Evolutionary conservation across 148 eudicot genomes (phyloP).

Genomic region (Amaranthus palmeri): DNA sequence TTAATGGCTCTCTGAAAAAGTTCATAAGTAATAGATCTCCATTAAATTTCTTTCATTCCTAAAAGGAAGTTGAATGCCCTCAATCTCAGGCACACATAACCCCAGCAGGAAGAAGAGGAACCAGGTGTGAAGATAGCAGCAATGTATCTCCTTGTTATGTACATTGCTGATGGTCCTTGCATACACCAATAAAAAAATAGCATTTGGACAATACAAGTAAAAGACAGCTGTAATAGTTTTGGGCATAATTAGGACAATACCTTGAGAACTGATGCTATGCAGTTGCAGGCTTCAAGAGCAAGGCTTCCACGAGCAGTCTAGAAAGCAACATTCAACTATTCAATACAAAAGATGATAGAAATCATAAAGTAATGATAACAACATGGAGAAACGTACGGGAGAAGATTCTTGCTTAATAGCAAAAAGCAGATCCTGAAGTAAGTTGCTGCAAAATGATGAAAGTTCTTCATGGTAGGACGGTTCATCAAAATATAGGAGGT

Average conservation of each 20-base stretch:
- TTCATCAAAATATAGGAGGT: conserved; percentile 43
- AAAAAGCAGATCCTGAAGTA: conserved; percentile 36
- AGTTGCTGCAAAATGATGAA: conserved; percentile 36
- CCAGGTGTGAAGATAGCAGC: not conserved
- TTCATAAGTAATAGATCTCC: too few species aligned
- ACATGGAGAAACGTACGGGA: conserved; percentile 30
- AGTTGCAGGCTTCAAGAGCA: conserved; percentile 79
- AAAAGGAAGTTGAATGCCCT: not conserved
- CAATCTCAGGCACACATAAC: not conserved
- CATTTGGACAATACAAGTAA: not conserved
- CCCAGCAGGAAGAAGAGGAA: not conserved
- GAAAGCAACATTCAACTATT: conserved; percentile 14
- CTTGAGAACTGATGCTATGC: conserved; percentile 44
- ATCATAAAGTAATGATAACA: conserved; percentile 5
- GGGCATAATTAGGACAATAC: conserved; percentile 24
- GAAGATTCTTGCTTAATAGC: conserved; percentile 50
- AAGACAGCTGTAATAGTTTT: not conserved
- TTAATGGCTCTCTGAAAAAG: too few species aligned
- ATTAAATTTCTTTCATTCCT: not conserved
- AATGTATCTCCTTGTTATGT: not conserved
- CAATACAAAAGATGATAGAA: conserved; percentile 9
- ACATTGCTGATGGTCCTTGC: too few species aligned
- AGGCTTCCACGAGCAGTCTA: conserved; percentile 62
- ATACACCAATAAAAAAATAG: not conserved
- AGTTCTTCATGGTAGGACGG: conserved; percentile 43